Evolutionary conservation across 257 asterid genomes (phyloP).

Genomic region (Penstemon newberryi): DNA sequence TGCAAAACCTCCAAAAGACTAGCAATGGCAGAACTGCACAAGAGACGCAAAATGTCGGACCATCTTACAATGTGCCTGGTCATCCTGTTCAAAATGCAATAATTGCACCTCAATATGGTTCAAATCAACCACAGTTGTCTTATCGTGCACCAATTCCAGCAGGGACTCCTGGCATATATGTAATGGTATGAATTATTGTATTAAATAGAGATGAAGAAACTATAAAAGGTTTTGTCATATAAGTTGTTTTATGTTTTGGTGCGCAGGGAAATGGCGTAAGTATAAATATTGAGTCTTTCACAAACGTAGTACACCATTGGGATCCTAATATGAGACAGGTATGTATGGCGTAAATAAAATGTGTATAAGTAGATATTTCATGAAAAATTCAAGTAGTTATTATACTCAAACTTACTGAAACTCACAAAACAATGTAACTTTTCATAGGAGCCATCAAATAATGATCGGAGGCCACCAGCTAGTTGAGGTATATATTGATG

Average conservation of each 20-base stretch:
- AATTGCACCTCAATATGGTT: background rate
- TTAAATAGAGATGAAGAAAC: background rate
- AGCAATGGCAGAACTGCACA: background rate
- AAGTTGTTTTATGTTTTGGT: background rate
- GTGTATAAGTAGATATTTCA: background rate
- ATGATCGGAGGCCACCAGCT: background rate
- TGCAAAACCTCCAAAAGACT: background rate
- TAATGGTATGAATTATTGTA: background rate
- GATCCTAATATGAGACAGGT: background rate
- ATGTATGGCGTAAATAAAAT: background rate
- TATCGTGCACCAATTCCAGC: background rate
- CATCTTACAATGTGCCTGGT: background rate
- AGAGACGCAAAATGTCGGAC: background rate
- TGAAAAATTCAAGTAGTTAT: background rate
- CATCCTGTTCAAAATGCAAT: background rate
- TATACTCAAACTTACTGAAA: background rate
- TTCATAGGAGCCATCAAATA: conserved; percentile 6
- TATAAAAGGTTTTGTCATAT: background rate
- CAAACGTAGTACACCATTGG: background rate
- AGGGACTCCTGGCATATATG: conserved; percentile 15
- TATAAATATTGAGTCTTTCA: conserved; percentile 8
- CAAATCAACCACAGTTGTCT: conserved; percentile 3
- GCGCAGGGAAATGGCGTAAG: background rate
- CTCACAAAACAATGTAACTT: background rate
- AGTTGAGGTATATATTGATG: background rate